Evolutionary conservation across 148 eudicot genomes (phyloP), one percentile per base, ranked within the genome.

Genomic region (Vaccinium corymbosum): DNA sequence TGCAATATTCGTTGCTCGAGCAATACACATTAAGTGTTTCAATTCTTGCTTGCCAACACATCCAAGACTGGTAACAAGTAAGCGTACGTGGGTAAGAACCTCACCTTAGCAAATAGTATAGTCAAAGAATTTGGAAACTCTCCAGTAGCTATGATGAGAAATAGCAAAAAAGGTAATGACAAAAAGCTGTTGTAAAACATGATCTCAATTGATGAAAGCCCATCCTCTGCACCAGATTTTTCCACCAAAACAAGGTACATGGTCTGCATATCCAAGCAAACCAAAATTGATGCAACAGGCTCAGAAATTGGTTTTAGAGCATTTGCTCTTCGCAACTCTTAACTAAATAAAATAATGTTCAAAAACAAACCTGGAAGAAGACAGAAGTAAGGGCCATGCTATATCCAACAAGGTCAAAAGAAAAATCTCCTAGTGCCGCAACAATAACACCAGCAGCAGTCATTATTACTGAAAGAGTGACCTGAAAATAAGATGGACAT

Each of bases 201-300:
- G 80, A 97, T 97, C 85, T 97, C 99, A 80, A 94, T 82, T 55
- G 99, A 97, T 22, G 98, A 92, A 89, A 97, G 98, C 80, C 98
- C 96, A 76, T 95, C 99, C 82, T 97, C 99, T 27, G 95, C 99
- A 74, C 99, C 99, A 73, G 99, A 94, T 83, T 88, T 91, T 89
- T 97, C 99, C 80, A 97, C 99, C 88, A 97, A 89, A 57, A 97
- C 96, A 68, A 95, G 95, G 89, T 97, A 97, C 98, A 97, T 97
- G 81, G 98, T 97, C 99, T 97, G 96, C 92, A 93, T 17, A 78
- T 20, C 55, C 59, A 76, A 86, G 68, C 84, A 76, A 49, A 84
- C 50, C 70, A 12, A 76, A 15, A 46, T 1, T 64, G 19, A 57
- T 57, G 57, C 16, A 76, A 19, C 55, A 73, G 66, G 55, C 59